phyloP scores from a whole-genome alignment of 768 basidiomycete species.

The Calocybe cyanea region DNA sequence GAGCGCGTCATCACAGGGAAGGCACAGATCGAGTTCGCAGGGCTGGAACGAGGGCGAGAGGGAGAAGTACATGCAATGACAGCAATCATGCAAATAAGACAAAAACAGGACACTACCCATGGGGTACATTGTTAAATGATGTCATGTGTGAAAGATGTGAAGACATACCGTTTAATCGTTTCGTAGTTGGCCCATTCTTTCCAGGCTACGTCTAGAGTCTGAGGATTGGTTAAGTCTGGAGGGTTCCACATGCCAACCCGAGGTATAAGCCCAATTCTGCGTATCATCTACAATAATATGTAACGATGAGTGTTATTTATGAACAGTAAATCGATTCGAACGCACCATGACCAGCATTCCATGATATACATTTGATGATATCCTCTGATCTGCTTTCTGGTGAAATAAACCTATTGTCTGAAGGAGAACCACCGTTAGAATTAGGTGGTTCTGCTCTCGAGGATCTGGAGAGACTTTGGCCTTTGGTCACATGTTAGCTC shows the following conservation, averaged over 20 bases:
- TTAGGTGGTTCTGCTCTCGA: conserved; percentile 37
- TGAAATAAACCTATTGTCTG: conserved; percentile 58
- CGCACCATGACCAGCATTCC: conserved; percentile 58
- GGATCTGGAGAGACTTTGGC: conserved; percentile 31
- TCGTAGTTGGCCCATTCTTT: conserved; percentile 55
- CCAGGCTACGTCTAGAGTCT: conserved; percentile 43
- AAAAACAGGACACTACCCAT: conserved; percentile 38
- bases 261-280: conserved; percentile 41
- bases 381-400: conserved; percentile 44
- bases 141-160: not conserved
- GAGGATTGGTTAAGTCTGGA: conserved; percentile 32
- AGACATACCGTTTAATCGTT: conserved; percentile 49
- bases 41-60: conserved; percentile 42
- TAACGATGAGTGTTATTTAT: no score
- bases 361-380: conserved; percentile 51
- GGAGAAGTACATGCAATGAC: conserved; percentile 51
- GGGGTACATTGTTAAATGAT: conserved; percentile 9
- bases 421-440: conserved; percentile 46
- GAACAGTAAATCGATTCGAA: no score
- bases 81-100: conserved; percentile 56
- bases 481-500: conserved; percentile 21
- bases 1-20: conserved; percentile 55
- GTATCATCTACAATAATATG: conserved; percentile 55
- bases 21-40: conserved; percentile 44
- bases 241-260: conserved; percentile 41